phyloP scores from a whole-genome alignment of 345 rosid genomes.

The Leavenworthia alabamica region DNA sequence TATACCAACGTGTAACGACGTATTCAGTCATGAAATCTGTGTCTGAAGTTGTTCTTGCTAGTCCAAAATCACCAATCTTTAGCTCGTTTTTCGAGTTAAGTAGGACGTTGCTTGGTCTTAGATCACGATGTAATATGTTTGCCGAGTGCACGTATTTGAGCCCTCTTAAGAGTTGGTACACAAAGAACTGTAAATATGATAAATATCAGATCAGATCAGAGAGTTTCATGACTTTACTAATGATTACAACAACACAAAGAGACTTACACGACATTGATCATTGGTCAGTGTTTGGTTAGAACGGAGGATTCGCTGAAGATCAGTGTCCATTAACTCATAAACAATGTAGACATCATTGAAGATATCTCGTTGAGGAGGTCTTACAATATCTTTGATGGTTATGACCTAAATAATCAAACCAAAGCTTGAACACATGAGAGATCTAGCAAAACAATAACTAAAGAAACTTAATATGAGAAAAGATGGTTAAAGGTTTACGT shows the following conservation, averaged over 20 bases:
- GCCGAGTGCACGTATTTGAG: conserved; percentile 95
- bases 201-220: conserved; percentile 17
- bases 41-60: conserved; percentile 97
- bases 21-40: conserved; percentile 99
- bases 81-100: conserved; percentile 87
- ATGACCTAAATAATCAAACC: conserved; percentile 48
- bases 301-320: conserved; percentile 86
- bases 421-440: too few species aligned
- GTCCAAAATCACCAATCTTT: conserved; percentile 95
- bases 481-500: conserved; percentile 44
- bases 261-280: conserved; percentile 86
- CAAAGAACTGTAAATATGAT: conserved; percentile 61
- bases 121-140: conserved; percentile 85
- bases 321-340: conserved; percentile 92
- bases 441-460: too few species aligned
- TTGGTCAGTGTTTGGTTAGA: conserved; percentile 72
- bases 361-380: conserved; percentile 83
- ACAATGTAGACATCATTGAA: conserved; percentile 95
- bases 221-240: not conserved
- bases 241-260: not conserved
- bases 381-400: conserved; percentile 78
- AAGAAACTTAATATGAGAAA: conserved; percentile 10
- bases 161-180: conserved; percentile 91
- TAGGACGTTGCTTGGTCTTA: conserved; percentile 92
- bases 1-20: conserved; percentile 97